Base-by-base conservation (phyloP, 2,329 filamentous ascomycete genomes). In the Neofusicoccum laricinum region DNA sequence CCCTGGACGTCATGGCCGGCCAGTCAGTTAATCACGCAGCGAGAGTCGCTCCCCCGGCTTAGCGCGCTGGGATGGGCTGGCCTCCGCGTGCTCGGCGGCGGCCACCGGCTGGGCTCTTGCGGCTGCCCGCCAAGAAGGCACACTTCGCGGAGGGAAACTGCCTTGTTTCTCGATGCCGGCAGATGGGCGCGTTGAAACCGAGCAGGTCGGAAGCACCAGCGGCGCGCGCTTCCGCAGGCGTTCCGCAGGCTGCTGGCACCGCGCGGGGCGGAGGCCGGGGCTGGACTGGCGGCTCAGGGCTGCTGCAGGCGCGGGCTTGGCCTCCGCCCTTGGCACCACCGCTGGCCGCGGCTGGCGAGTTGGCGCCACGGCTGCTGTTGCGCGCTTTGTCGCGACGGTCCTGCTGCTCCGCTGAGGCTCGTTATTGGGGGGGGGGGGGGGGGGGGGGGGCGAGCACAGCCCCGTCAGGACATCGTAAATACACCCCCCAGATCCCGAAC, bases 271-370 rank as follows among this genome's bases (percentile, higher is more conserved):
- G 51, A 57, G 51, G 14, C 36, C 25, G 55, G 21, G 14, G n/a
- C 15, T 41, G 53, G 7, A n/a, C 51, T 12, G 15, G 38, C 53
- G 7, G 14, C 36, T 11, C 36, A 12, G 11, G 14, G 6, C 10
- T 3, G 36, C 38, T 59, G 55, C 55, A 59, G 5, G 17, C n/a
- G 55, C 55, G 55, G 55, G 25, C 55, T 59, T 59, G 55, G 55
- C 55, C 55, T 59, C 55, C 55, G 55, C 55, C 41, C 55, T 59
- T 59, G 55, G 55, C 55, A 36, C 17, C 30, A 36, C 25, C 41
- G 7, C 40, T 45, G 55, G 7, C 40, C 19, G 21, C 17, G 7
- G 40, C n/a, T 32, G 36, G 38, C 1, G 32, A 41, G 40, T 45
- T 58, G 53, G 53, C 53, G 53, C 53, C 53, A 32, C 25, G 53